Conservation (phyloP, 2,329 filamentous ascomycete genomes). For the Paramyrothecium roridum region DNA sequence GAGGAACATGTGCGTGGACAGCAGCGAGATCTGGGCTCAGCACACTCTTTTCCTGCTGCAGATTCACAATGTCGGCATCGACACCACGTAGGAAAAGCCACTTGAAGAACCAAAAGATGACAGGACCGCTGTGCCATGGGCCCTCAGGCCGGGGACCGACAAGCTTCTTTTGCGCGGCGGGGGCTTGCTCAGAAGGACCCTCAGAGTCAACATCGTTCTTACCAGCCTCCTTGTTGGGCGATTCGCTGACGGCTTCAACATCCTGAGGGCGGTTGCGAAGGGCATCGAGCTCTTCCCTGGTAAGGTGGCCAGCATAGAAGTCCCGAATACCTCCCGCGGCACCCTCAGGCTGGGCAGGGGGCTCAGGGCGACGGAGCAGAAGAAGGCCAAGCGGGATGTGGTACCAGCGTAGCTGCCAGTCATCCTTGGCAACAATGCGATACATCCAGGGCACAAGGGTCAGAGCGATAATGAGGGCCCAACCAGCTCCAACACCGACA, state of each 20-base stretch:
- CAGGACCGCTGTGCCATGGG: constrained; percentile 1
- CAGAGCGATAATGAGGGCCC: constrained; percentile 41
- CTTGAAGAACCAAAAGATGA: constrained; percentile 21
- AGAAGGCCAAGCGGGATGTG: constrained; percentile 52
- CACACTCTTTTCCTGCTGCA: constrained; percentile 39
- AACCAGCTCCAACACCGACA: constrained; percentile 49
- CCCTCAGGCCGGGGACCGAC: constrained; percentile 17
- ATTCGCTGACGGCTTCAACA: constrained; percentile 1
- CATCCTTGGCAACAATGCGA: constrained; percentile 54
- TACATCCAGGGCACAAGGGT: constrained; percentile 61
- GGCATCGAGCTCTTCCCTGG: constrained; percentile 46
- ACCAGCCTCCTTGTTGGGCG: background rate
- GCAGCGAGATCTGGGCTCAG: constrained; percentile 51
- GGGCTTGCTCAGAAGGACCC: background rate
- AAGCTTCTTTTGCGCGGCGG: constrained; percentile 9
- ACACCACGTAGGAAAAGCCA: constrained; percentile 17
- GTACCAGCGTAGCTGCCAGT: constrained; percentile 58
- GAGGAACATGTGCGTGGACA: constrained; percentile 53
- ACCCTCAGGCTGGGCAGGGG: constrained; percentile 62
- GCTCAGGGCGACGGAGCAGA: constrained; percentile 40
- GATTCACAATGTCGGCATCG: constrained; percentile 20
- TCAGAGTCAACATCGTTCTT: constrained; percentile 20
- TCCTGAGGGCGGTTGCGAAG: constrained; percentile 12
- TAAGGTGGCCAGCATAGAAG: constrained; percentile 55
- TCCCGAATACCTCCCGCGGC: constrained; percentile 51